Conservation (phyloP, 257 asterid species). For the Schizonepeta tenuifolia region DNA sequence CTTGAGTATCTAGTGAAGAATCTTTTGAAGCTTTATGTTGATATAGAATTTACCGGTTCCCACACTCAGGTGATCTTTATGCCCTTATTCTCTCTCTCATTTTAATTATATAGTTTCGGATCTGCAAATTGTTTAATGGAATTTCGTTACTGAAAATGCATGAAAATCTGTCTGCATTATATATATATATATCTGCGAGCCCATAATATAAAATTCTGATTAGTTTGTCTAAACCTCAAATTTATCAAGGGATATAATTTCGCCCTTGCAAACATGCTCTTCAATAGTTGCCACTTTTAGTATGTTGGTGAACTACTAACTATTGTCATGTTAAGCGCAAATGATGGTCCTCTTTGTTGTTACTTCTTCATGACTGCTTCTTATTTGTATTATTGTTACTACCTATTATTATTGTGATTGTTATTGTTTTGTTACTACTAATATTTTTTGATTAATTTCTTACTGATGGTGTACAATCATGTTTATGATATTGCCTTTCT, state of each 20-base stretch:
- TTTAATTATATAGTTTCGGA: no score
- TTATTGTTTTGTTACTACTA: no score
- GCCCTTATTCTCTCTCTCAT: no score
- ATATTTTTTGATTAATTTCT: background rate
- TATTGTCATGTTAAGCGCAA: background rate
- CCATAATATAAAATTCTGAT: background rate
- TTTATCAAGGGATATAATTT: no score
- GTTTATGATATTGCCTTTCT: conserved; percentile 22
- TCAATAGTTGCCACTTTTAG: background rate
- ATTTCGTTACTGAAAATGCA: no score
- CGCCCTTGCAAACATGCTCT: background rate
- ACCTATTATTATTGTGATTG: background rate
- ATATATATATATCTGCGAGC: background rate
- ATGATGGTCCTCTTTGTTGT: background rate
- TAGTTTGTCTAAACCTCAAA: background rate
- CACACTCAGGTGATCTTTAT: conserved; percentile 81
- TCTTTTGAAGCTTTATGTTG: conserved; percentile 92
- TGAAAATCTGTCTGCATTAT: background rate
- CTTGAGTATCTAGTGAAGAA: conserved; percentile 87
- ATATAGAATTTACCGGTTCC: conserved; percentile 97
- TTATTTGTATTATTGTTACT: background rate
- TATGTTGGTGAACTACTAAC: conserved; percentile 1
- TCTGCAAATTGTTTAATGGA: no score
- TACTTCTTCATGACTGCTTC: no score
- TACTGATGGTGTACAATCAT: background rate